Evolutionary conservation across 768 basidiomycete genomes (phyloP).

Genomic region (Macrolepiota dolichaula): DNA sequence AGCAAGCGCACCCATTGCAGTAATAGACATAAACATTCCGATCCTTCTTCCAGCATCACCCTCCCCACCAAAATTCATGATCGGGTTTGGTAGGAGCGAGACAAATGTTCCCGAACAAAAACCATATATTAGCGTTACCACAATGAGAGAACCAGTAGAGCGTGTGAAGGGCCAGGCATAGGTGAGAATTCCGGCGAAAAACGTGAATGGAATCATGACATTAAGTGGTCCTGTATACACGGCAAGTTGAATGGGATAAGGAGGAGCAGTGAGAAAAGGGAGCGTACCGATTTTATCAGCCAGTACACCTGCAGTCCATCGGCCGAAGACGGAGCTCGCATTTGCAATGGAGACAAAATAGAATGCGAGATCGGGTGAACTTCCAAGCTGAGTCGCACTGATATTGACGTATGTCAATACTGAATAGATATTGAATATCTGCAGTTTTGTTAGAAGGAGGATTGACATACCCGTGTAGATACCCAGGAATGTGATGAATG

Average conservation of each 20-base stretch:
- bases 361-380: conserved; percentile 49
- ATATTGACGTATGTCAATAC: conserved; percentile 69
- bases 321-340: conserved; percentile 59
- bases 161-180: conserved; percentile 69
- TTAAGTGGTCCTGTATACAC: conserved; percentile 60
- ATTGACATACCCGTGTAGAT: conserved; percentile 53
- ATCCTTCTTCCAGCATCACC: conserved; percentile 61
- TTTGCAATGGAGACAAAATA: conserved; percentile 72
- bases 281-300: conserved; percentile 52
- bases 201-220: conserved; percentile 62
- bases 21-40: conserved; percentile 61
- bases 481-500: conserved; percentile 59
- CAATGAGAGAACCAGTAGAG: conserved; percentile 42
- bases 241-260: not conserved
- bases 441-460: not conserved
- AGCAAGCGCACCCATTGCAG: conserved; percentile 59
- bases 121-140: conserved; percentile 63
- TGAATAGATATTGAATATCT: conserved; percentile 24
- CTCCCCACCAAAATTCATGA: conserved; percentile 57
- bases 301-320: conserved; percentile 49
- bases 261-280: not conserved
- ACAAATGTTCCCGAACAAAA: conserved; percentile 63
- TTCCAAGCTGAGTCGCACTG: conserved; percentile 48
- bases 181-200: conserved; percentile 54
- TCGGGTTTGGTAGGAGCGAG: conserved; percentile 52